A percentile compares a stretch with the other conserved stretches of the same genome.
Conservation (phyloP, 768 basidiomycete species). For the Podaxis sp. region DNA sequence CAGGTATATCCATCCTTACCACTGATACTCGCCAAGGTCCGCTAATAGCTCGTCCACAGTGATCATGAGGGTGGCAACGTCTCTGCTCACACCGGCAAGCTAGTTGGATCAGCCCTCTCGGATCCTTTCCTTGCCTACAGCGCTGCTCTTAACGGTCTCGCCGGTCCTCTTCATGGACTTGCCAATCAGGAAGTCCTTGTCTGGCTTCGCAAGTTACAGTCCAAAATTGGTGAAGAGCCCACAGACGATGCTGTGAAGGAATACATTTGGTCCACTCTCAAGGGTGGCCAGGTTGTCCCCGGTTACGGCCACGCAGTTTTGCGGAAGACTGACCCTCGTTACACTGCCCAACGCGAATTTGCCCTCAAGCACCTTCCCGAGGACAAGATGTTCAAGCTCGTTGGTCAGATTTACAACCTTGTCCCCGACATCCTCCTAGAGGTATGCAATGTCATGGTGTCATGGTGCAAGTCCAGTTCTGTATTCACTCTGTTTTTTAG, state of each 20-base stretch:
- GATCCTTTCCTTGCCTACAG: constrained; percentile 96
- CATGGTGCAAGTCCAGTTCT: background rate
- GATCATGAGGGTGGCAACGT: constrained; percentile 99
- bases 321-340: constrained; percentile 90
- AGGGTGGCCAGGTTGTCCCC: constrained; percentile 90
- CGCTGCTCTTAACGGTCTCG: constrained; percentile 92
- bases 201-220: constrained; percentile 94
- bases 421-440: constrained; percentile 89
- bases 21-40: background rate
- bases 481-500: constrained; percentile 27
- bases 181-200: constrained; percentile 96
- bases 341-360: constrained; percentile 87
- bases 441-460: constrained; percentile 28
- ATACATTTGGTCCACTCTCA: constrained; percentile 94
- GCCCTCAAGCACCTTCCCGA: constrained; percentile 80
- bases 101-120: constrained; percentile 92
- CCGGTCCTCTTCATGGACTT: constrained; percentile 94
- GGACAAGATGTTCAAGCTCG: constrained; percentile 92
- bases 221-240: constrained; percentile 80
- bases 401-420: constrained; percentile 81
- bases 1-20: constrained; percentile 39
- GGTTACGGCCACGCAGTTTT: constrained; percentile 88
- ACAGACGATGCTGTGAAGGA: constrained; percentile 86
- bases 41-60: constrained; percentile 27
- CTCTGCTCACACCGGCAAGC: constrained; percentile 90